These are phyloP conservation scores for Ananas comosus DNA, from an alignment of 176 grass and related monocot species.

Conservation along the genomic window DNA sequence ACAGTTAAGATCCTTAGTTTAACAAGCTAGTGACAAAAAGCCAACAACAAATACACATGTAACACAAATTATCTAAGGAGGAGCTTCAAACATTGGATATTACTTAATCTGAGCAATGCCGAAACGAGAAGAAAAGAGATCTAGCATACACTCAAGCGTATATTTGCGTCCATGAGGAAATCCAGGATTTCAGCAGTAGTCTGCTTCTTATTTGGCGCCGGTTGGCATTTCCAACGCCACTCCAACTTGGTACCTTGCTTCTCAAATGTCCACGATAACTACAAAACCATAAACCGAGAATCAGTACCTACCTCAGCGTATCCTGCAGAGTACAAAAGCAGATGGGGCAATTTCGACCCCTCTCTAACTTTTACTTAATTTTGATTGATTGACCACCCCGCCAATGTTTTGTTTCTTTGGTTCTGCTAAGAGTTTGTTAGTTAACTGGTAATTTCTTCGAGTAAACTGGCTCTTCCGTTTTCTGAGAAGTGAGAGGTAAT, in stretches of 20 bases:
- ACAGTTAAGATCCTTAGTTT: too few relatives aligned
- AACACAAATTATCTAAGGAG: too few relatives aligned
- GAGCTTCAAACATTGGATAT: neutral
- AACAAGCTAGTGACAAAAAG: too few relatives aligned
- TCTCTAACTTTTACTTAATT: too few relatives aligned
- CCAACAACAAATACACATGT: too few relatives aligned
- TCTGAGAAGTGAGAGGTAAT: too few relatives aligned
- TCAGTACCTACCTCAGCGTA: neutral
- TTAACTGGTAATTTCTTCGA: too few relatives aligned
- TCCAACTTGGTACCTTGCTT: slow-evolving; percentile 83
- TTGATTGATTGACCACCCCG: too few relatives aligned
- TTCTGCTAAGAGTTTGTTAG: too few relatives aligned
- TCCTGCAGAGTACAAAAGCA: neutral
- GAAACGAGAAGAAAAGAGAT: slow-evolving; percentile 3
- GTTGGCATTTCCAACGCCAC: slow-evolving; percentile 92
- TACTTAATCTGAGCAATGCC: neutral
- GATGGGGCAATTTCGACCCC: neutral
- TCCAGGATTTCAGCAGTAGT: slow-evolving; percentile 61
- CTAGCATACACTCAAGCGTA: slow-evolving; percentile 71
- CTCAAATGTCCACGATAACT: slow-evolving; percentile 93
- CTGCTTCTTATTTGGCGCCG: slow-evolving; percentile 44
- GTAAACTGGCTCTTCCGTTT: too few relatives aligned
- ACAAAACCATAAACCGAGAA: slow-evolving; percentile 11
- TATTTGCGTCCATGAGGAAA: slow-evolving; percentile 96
- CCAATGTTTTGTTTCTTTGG: too few relatives aligned